Conservation (phyloP, 768 basidiomycete genomes). For the Termitomyces sp. region DNA sequence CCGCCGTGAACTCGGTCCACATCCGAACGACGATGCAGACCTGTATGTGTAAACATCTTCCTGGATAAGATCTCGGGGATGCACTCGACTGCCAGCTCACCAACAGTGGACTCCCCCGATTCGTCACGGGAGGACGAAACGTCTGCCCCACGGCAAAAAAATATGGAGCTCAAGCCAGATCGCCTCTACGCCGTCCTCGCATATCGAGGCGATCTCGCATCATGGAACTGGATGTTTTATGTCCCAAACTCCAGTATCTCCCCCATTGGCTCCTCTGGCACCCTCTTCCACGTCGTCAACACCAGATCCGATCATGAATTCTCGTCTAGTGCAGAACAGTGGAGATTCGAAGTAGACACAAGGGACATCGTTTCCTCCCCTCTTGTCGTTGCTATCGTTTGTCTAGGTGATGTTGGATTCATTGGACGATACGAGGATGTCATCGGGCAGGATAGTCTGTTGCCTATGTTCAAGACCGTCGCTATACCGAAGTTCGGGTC, state of each 20-base stretch:
- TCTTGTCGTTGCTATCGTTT: conserved; percentile 38
- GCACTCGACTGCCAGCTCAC: too few relatives aligned
- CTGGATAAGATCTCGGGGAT: too few relatives aligned
- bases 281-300: conserved; percentile 39
- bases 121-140: too few relatives aligned
- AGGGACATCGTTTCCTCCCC: conserved; percentile 37
- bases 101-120: too few relatives aligned
- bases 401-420: conserved; percentile 36
- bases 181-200: conserved; percentile 40
- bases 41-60: too few relatives aligned
- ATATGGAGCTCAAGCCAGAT: conserved; percentile 32
- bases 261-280: conserved; percentile 40
- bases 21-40: too few relatives aligned
- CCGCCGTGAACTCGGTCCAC: too few relatives aligned
- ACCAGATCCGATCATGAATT: conserved; percentile 18
- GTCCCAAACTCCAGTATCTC: conserved; percentile 32
- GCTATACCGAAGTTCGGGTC: conserved; percentile 27
- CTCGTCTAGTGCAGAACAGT: conserved; percentile 18
- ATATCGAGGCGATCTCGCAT: too few relatives aligned
- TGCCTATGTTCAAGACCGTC: conserved; percentile 40
- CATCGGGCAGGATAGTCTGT: conserved; percentile 35
- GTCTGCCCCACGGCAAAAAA: neutral
- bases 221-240: conserved; percentile 48
- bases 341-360: conserved; percentile 38
- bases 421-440: conserved; percentile 41